Base-by-base conservation (phyloP, 2,329 filamentous ascomycete species). In the Thermoascus crustaceus region DNA sequence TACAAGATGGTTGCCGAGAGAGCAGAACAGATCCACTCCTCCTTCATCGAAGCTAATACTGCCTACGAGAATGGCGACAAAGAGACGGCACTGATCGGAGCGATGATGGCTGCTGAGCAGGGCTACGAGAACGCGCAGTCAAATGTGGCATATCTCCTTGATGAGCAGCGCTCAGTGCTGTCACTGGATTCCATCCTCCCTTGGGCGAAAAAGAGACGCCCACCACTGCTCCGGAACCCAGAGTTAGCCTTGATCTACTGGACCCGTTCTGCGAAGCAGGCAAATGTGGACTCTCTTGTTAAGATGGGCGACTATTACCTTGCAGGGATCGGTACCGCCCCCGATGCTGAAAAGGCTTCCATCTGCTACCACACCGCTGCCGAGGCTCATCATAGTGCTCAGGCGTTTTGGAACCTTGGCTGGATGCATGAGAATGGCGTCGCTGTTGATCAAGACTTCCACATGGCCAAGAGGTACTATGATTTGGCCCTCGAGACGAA, bases 341-440 rank as follows among this genome's bases (percentile, higher is more conserved):
- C 68, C 0, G 83, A 93, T 46, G 67, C 83, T 11, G 80, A 88
- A 49, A 94, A 94, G 60, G 93, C 93, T 4, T 87, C 88, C 0
- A 80, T 83, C 29, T 98, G 91, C 66, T 98, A 98, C 52, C 82
- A 84, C 35, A 84, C 85, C 3, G 91, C 91, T 1, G 88, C 88
- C 0, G 91, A 98, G 54, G 87, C 84, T 40, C 80, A 89, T 48
- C 82, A 87, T 54, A 94, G 86, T 49, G 91, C 89, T 2, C 93
- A 98, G 62, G 91, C 93, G 9, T 77, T 95, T 38, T 98, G 87
- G 76, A 96, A 98, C 52, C 70, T 98, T 9, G 93, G 91, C 4
- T 98, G 91, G 91, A 96, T 98, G 89, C 87, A 98, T 54, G 91
- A 98, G 63, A 95, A 96, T 53, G 91, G 91, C 5, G 72, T 96